phyloP scores from a whole-genome alignment of 2,329 filamentous ascomycete species.

The Penicillium sp. region DNA sequence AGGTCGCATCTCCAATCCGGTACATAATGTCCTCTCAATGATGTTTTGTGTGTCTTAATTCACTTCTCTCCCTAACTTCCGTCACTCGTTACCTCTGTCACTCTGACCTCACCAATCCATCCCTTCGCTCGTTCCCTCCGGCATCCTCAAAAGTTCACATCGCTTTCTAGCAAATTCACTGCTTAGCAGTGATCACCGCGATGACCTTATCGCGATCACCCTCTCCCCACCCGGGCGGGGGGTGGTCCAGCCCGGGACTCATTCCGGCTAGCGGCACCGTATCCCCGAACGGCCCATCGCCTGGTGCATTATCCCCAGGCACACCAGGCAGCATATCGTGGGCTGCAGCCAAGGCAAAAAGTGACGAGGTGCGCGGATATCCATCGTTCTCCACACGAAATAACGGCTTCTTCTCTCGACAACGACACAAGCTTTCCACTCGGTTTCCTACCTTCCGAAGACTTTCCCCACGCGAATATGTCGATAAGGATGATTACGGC shows the following conservation, averaged over 20 bases:
- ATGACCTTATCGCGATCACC: conserved; percentile 90
- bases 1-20: neutral
- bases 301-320: conserved; percentile 21
- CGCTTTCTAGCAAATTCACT: neutral
- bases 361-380: conserved; percentile 69
- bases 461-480: conserved; percentile 45
- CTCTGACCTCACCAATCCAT: conserved; percentile 15
- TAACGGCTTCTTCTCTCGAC: conserved; percentile 81
- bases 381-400: conserved; percentile 77
- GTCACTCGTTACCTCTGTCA: conserved; percentile 9
- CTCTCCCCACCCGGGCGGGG: conserved; percentile 77
- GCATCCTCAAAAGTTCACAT: neutral
- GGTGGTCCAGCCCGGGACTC: conserved; percentile 82
- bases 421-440: conserved; percentile 76
- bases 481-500: conserved; percentile 71
- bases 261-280: conserved; percentile 69
- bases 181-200: conserved; percentile 51
- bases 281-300: conserved; percentile 52
- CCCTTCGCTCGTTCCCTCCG: neutral
- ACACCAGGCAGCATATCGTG: conserved; percentile 59
- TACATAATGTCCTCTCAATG: neutral
- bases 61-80: conserved; percentile 3
- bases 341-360: conserved; percentile 78
- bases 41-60: neutral
- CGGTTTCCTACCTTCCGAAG: conserved; percentile 71